phyloP scores from a whole-genome alignment of 2,329 filamentous ascomycete species.

The Scedosporium boydii region DNA sequence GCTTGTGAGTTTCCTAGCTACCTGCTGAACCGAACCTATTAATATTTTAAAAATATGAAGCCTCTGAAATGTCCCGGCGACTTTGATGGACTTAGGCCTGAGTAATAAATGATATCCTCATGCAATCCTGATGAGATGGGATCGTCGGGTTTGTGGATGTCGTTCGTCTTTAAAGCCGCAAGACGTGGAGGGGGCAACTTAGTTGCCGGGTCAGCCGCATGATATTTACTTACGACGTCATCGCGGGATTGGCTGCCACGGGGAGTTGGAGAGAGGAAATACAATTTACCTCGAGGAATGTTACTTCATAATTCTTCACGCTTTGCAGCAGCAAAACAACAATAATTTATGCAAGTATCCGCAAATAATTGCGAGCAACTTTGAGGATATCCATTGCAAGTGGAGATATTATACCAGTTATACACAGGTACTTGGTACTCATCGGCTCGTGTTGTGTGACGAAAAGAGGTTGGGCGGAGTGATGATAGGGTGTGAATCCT shows the following conservation, averaged over 20 bases:
- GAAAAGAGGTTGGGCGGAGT: not conserved
- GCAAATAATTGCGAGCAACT: not conserved
- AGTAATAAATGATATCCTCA: too few species aligned
- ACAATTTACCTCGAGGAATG: not conserved
- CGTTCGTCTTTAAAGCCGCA: not conserved
- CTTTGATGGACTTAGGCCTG: too few species aligned
- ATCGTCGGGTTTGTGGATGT: too few species aligned
- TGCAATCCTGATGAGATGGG: too few species aligned
- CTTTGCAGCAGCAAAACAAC: too few species aligned
- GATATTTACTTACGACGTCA: slow-evolving; percentile 24
- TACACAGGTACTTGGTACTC: too few species aligned
- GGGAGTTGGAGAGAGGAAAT: not conserved
- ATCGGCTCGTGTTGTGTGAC: not conserved
- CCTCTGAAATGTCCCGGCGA: too few species aligned
- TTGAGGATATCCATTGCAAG: not conserved
- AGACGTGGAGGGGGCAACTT: not conserved
- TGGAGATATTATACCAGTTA: not conserved
- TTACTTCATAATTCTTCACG: not conserved
- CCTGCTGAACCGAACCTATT: too few species aligned
- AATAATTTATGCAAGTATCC: not conserved
- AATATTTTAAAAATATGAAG: too few species aligned
- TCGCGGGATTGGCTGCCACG: not conserved
- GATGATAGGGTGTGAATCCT: not conserved
- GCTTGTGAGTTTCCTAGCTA: too few species aligned
- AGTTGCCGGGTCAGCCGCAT: slow-evolving; percentile 16